Conservation (phyloP, 2,329 filamentous ascomycete species). For the Lithohypha guttulata region DNA sequence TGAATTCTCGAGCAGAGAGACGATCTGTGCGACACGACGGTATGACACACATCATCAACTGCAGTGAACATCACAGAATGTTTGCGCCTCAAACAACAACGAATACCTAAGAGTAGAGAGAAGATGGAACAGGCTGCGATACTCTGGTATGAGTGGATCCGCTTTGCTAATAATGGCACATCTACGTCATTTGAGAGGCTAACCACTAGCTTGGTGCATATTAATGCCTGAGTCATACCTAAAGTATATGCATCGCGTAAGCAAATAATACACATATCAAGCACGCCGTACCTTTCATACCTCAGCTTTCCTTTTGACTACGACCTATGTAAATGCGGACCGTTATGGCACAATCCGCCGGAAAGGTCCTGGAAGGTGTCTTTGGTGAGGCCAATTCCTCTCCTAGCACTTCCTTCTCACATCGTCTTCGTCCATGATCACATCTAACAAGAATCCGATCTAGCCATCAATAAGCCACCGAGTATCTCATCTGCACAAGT, state of each 20-base stretch:
- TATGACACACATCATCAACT: constrained; percentile 8
- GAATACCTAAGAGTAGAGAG: no score
- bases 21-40: constrained; percentile 3
- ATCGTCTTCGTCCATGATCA: background rate
- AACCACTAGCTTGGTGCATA: no score
- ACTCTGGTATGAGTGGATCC: no score
- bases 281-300: no score
- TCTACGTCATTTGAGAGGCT: no score
- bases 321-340: constrained; percentile 3
- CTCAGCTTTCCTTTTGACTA: no score
- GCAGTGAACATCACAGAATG: background rate
- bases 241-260: no score
- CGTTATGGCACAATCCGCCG: constrained; percentile 18
- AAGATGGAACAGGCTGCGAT: background rate
- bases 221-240: no score
- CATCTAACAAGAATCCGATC: constrained; percentile 4
- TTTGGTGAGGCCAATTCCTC: constrained; percentile 41
- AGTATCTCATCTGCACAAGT: constrained; percentile 82
- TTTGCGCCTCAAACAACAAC: background rate
- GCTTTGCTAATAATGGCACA: no score
- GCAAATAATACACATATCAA: no score
- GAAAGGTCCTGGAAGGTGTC: constrained; percentile 50
- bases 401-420: constrained; percentile 11
- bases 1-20: constrained; percentile 6
- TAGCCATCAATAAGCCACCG: constrained; percentile 87